A percentile compares a stretch with the other conserved stretches of the same genome.
These are phyloP conservation scores for Aureobasidium sp. DNA, from an alignment of 2,329 filamentous ascomycete genomes.

Conservation along the genomic window DNA sequence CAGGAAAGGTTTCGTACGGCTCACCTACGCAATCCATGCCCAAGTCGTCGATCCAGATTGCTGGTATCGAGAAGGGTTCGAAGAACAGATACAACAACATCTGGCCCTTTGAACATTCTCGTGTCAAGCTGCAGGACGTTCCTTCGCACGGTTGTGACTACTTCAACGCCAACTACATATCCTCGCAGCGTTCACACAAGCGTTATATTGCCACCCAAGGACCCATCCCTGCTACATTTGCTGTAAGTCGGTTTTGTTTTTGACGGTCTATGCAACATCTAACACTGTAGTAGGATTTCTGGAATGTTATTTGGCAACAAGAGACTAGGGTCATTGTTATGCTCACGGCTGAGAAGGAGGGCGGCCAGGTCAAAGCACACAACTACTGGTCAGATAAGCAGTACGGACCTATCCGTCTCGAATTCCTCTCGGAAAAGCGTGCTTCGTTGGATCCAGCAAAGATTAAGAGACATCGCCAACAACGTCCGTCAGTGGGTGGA, in stretches of 20 bases:
- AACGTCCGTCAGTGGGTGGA: constrained; percentile 27
- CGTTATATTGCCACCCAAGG: constrained; percentile 93
- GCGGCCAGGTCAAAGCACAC: constrained; percentile 89
- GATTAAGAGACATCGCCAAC: constrained; percentile 37
- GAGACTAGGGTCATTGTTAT: constrained; percentile 92
- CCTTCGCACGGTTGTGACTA: constrained; percentile 72
- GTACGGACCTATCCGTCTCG: constrained; percentile 70
- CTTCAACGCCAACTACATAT: constrained; percentile 85
- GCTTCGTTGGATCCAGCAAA: constrained; percentile 60
- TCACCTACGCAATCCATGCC: constrained; percentile 30
- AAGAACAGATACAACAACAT: constrained; percentile 99
- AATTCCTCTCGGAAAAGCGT: constrained; percentile 69
- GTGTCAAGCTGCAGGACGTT: constrained; percentile 68
- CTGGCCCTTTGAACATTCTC: constrained; percentile 86
- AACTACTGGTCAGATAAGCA: constrained; percentile 78
- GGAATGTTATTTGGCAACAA: constrained; percentile 95
- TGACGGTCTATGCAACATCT: neutral
- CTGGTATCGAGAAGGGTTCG: constrained; percentile 83
- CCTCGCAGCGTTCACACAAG: constrained; percentile 73
- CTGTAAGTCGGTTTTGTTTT: constrained; percentile 47
- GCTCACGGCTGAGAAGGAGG: constrained; percentile 89
- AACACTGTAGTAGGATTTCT: constrained; percentile 64
- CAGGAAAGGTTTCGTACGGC: constrained; percentile 50
- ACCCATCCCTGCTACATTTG: constrained; percentile 83
- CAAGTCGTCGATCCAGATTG: constrained; percentile 54